These are phyloP conservation scores for Wickerhamiella azyma DNA, from an alignment of 805 yeast species.

Conservation along the genomic window DNA sequence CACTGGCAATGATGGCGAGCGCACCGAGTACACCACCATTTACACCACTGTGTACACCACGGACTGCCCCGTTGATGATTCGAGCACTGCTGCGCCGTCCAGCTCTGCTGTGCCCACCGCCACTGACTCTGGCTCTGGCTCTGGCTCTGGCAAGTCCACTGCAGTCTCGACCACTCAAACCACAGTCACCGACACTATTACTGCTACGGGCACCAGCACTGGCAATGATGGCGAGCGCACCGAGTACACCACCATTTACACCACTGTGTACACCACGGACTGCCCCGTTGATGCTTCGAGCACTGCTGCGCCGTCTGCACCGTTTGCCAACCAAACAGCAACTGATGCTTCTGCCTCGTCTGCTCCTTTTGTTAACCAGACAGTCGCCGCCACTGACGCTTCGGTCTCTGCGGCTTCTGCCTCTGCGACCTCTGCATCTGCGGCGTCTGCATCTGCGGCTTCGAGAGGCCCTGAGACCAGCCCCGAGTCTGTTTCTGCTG, in stretches of 20 bases:
- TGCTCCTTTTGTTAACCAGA: neutral
- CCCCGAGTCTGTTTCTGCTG: neutral
- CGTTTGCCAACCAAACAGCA: neutral
- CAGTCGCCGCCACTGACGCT: neutral
- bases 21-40: neutral
- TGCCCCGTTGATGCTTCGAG: slow-evolving; percentile 2
- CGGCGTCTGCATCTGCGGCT: neutral
- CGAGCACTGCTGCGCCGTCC: no score
- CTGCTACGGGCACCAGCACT: neutral
- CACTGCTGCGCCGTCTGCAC: neutral
- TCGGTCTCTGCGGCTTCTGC: slow-evolving; percentile 9
- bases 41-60: slow-evolving; percentile 7
- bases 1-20: slow-evolving; percentile 4
- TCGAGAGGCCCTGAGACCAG: neutral
- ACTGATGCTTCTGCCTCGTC: neutral
- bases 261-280: slow-evolving; percentile 6
- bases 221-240: slow-evolving; percentile 3
- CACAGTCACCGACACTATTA: slow-evolving; percentile 3
- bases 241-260: slow-evolving; percentile 1
- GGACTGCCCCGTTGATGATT: slow-evolving; percentile 1
- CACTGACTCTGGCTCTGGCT: neutral
- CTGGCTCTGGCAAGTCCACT: neutral
- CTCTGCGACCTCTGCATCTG: neutral
- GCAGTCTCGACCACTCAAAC: neutral
- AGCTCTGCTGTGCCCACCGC: no score